Base-by-base conservation (phyloP, 805 yeast genomes). In the Ogataea pilisensis region DNA sequence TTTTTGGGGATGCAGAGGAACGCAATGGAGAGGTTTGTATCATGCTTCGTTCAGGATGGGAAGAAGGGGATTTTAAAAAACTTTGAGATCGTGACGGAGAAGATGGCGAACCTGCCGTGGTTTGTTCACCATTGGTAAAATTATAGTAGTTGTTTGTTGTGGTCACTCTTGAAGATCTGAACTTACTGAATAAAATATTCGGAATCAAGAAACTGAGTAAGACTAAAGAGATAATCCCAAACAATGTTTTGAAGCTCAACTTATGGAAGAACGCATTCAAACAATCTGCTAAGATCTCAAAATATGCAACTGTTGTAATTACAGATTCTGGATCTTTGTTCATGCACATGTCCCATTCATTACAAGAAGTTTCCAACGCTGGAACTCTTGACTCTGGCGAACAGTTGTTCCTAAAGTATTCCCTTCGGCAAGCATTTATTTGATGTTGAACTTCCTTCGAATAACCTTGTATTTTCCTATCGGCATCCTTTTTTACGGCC, bases 281-380 rank as follows among this genome's bases (percentile, higher is more conserved):
- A 38, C 65, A 60, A 33, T 60, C 65, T 2, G 65, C 64, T 17
- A 60, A 37, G 19, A 60, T 56, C 45, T 60, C 65, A 41, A 60
- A 60, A 39, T 60, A 60, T 1, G 64, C 65, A 24, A 46, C 59
- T 2, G 65, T 55, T 3, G 63, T 54, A 28, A 57, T 46, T 18
- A 63, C 59, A 40, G 64, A 51, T 20, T 75, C 72, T 8, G 95
- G 90, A 47, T 87, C 91, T 36, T 80, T 65, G 51, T 80, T 77
- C 89, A 87, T 86, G 60, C 99, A 93, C 42, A 72, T 73, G 45
- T 77, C 82, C 93, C 95, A 87, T 27, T 69, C 70, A 27, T 72
- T 67, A 61, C 99, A 91, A 12, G 76, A 65, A 2, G 64, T 61
- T 51, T 83, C 93, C 14, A 88, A 60, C 0, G 87, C 89, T 0